Percentiles rank a stretch among this genome's conserved stretches.
These are phyloP conservation scores for Apiotrichum mycotoxinovorans DNA, from an alignment of 1,284 basidiomycete species.

Conservation along the genomic window DNA sequence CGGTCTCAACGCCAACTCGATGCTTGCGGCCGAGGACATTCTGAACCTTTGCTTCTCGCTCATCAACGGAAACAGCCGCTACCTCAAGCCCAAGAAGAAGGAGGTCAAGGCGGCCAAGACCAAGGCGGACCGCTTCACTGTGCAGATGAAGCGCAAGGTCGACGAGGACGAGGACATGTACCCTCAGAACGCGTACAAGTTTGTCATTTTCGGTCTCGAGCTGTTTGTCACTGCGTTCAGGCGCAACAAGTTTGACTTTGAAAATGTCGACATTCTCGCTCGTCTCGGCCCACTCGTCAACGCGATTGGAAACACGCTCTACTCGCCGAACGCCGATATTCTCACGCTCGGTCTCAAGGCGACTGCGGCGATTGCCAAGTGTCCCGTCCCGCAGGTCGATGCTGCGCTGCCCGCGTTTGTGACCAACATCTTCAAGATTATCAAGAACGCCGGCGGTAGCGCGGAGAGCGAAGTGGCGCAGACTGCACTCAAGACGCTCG, in stretches of 20 bases:
- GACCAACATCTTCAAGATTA: constrained; percentile 78
- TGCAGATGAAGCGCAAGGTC: constrained; percentile 70
- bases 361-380: constrained; percentile 75
- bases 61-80: constrained; percentile 83
- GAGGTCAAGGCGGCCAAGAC: constrained; percentile 41
- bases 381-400: constrained; percentile 72
- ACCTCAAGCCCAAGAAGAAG: constrained; percentile 53
- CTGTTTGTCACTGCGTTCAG: constrained; percentile 84
- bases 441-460: constrained; percentile 78
- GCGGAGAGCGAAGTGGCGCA: constrained; percentile 84
- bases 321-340: constrained; percentile 75
- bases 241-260: constrained; percentile 80
- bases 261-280: constrained; percentile 65
- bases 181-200: constrained; percentile 74
- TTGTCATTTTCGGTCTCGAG: constrained; percentile 88
- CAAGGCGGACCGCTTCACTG: constrained; percentile 60
- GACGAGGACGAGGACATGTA: constrained; percentile 65
- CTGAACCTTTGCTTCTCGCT: constrained; percentile 83
- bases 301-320: constrained; percentile 87
- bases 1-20: constrained; percentile 78
- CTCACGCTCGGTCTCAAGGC: constrained; percentile 77
- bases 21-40: constrained; percentile 67
- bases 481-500: constrained; percentile 79
- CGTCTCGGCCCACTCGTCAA: constrained; percentile 83
- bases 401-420: constrained; percentile 80